Evolutionary conservation across 305 asterid genomes (phyloP).

Genomic region (Fraxinus velutina): DNA sequence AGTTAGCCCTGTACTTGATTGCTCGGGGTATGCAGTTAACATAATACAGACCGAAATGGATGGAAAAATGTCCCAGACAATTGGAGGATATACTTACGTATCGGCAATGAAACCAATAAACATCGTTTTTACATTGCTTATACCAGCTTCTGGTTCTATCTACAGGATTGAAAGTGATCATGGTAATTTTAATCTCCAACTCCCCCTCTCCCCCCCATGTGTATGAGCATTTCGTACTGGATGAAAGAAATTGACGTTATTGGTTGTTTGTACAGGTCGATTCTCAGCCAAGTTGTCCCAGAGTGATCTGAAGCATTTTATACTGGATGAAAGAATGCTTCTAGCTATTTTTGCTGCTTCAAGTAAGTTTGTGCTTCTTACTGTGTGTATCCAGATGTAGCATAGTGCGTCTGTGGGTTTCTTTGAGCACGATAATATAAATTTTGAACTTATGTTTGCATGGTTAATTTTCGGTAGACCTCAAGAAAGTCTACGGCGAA

Average conservation of each 20-base stretch:
- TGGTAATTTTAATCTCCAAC: slow-evolving; percentile 37
- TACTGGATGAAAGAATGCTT: slow-evolving; percentile 63
- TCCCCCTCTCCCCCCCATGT: slow-evolving; percentile 6
- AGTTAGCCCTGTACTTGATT: slow-evolving; percentile 72
- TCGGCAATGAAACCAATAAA: slow-evolving; percentile 71
- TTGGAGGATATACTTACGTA: slow-evolving; percentile 54
- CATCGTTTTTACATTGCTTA: slow-evolving; percentile 47
- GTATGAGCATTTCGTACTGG: neutral
- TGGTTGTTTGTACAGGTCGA: slow-evolving; percentile 43
- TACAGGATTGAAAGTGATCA: slow-evolving; percentile 64
- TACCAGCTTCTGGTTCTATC: slow-evolving; percentile 62
- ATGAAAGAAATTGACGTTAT: neutral
- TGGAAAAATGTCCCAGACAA: slow-evolving; percentile 42
- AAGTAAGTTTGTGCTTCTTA: slow-evolving; percentile 42
- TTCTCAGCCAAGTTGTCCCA: slow-evolving; percentile 43
- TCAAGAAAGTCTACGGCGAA: neutral
- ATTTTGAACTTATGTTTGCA: neutral
- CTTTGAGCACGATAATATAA: neutral
- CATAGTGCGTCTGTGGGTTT: neutral
- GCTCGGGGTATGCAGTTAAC: slow-evolving; percentile 74
- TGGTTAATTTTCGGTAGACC: neutral
- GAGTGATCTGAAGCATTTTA: slow-evolving; percentile 64
- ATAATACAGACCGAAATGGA: slow-evolving; percentile 67
- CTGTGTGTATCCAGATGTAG: neutral
- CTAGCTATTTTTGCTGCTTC: slow-evolving; percentile 60